These are phyloP conservation scores for Trichoderma polysporum DNA, from an alignment of 2,329 filamentous ascomycete species.

Conservation along the genomic window DNA sequence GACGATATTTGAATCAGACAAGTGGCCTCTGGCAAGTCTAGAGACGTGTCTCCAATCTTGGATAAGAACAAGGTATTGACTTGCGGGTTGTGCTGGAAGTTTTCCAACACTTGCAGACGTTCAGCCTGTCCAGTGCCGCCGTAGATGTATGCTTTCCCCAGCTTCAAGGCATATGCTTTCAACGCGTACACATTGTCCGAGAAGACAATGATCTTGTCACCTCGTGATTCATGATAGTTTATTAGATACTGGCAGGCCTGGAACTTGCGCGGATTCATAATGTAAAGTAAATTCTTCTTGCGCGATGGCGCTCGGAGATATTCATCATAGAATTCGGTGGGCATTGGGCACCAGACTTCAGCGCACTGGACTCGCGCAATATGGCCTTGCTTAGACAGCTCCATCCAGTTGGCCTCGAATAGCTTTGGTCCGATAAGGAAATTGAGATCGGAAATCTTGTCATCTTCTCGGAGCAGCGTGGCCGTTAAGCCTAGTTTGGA, in stretches of 20 bases:
- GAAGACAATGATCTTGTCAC: conserved; percentile 98
- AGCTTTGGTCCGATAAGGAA: conserved; percentile 96
- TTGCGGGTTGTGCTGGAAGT: conserved; percentile 88
- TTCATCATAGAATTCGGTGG: conserved; percentile 94
- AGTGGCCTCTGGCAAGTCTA: conserved; percentile 93
- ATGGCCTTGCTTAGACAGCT: conserved; percentile 92
- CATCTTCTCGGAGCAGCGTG: conserved; percentile 90
- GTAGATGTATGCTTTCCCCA: conserved; percentile 87
- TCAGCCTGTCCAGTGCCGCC: conserved; percentile 84
- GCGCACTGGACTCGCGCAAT: conserved; percentile 97
- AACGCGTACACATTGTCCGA: conserved; percentile 96
- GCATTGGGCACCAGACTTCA: conserved; percentile 99
- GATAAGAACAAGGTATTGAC: conserved; percentile 94
- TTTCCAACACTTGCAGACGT: conserved; percentile 82
- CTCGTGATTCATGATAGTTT: conserved; percentile 90
- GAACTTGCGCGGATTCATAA: conserved; percentile 97
- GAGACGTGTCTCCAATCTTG: conserved; percentile 97
- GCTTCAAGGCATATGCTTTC: conserved; percentile 77
- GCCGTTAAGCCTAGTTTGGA: conserved; percentile 93
- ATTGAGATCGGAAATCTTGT: conserved; percentile 97
- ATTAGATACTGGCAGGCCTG: conserved; percentile 98
- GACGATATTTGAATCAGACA: conserved; percentile 97
- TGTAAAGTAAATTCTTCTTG: conserved; percentile 64
- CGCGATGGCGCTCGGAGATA: conserved; percentile 70
- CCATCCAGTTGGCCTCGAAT: conserved; percentile 99